Base-by-base conservation (phyloP, 2,329 filamentous ascomycete species). In the Apiospora malaysiana region DNA sequence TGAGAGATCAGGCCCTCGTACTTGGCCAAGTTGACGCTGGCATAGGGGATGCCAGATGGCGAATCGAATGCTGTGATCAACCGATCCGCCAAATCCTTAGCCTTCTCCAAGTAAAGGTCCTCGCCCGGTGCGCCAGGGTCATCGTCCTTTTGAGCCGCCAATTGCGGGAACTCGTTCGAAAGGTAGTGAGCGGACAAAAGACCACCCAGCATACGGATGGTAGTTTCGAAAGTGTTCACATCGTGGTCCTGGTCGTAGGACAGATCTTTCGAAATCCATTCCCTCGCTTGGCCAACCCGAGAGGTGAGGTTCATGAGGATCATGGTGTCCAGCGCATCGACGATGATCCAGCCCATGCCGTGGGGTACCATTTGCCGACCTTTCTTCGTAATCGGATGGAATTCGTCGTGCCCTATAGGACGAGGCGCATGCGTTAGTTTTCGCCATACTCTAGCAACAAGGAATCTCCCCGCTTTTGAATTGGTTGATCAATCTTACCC, bases 301-400 rank as follows among this genome's bases (percentile, higher is more conserved):
- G 90, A 92, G 18, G 95, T 98, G 74, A 97, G 86, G 81, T 98
- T 98, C 96, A 99, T 99, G 72, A 99, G 86, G 84, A 99, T 99
- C 87, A 98, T 89, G 0, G 96, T 99, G 81, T 99, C 96, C 73
- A 99, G 85, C 16, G 95, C 91, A 83, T 99, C 96, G 71, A 99
- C 92, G 73, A 99, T 98, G 78, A 98, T 98, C 96, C 97, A 99
- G 42, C 96, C 96, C 82, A 99, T 87, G 37, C 95, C 96, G 73
- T 94, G 91, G 4, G 92, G 88, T 8, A 94, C 91, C 95, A 99
- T 98, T 77, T 96, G 91, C 68, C 86, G 87, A 68, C 94, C 93
- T 23, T 84, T 90, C 80, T 96, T 96, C 7, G 93, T 90, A 40
- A 95, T 83, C 1, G 96, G 96, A 76, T 94, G 90, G 80, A 93